Percentiles rank a stretch among this genome's conserved stretches.
These are phyloP conservation scores for Tolypocladium guangdongense DNA, from an alignment of 2,329 filamentous ascomycete genomes.

Conservation along the genomic window DNA sequence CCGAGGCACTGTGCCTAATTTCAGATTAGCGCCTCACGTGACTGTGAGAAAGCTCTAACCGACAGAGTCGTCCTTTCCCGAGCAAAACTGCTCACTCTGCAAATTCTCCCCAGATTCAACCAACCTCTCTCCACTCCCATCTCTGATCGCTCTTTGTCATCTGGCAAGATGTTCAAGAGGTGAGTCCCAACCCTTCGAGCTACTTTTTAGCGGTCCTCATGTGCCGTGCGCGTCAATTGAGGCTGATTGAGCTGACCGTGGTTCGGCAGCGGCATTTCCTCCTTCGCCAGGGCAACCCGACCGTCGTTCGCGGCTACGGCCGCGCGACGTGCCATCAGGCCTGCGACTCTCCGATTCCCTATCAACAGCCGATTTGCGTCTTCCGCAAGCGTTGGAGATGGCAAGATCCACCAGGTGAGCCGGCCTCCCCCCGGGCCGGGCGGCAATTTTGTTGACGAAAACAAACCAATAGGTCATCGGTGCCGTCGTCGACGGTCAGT, in stretches of 20 bases:
- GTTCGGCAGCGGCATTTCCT: slow-evolving; percentile 52
- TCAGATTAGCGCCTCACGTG: slow-evolving; percentile 26
- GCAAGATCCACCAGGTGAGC: slow-evolving; percentile 59
- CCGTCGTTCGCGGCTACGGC: slow-evolving; percentile 47
- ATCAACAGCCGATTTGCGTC: slow-evolving; percentile 48
- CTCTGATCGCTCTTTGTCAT: slow-evolving; percentile 54
- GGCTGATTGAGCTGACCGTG: slow-evolving; percentile 34
- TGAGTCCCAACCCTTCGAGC: slow-evolving; percentile 35
- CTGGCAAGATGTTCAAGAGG: slow-evolving; percentile 76
- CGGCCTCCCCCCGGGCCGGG: slow-evolving; percentile 2
- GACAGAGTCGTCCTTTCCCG: slow-evolving; percentile 29
- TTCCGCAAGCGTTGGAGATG: slow-evolving; percentile 46
- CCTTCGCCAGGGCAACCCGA: slow-evolving; percentile 51
- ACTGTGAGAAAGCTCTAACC: slow-evolving; percentile 31
- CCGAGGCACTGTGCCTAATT: slow-evolving; percentile 8
- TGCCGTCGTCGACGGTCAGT: slow-evolving; percentile 96
- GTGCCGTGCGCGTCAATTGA: slow-evolving; percentile 30
- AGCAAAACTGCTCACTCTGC: slow-evolving; percentile 38
- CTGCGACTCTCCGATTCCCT: slow-evolving; percentile 43
- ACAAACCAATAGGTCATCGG: slow-evolving; percentile 79
- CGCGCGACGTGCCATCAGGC: slow-evolving; percentile 46
- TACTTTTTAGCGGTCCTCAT: slow-evolving; percentile 14
- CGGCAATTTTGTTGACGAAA: slow-evolving; percentile 18
- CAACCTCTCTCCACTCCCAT: slow-evolving; percentile 48
- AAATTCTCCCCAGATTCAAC: slow-evolving; percentile 37